These are phyloP conservation scores for Skeletonema potamos DNA, from an alignment of 108 stramenopile genomes.

Conservation along the genomic window DNA sequence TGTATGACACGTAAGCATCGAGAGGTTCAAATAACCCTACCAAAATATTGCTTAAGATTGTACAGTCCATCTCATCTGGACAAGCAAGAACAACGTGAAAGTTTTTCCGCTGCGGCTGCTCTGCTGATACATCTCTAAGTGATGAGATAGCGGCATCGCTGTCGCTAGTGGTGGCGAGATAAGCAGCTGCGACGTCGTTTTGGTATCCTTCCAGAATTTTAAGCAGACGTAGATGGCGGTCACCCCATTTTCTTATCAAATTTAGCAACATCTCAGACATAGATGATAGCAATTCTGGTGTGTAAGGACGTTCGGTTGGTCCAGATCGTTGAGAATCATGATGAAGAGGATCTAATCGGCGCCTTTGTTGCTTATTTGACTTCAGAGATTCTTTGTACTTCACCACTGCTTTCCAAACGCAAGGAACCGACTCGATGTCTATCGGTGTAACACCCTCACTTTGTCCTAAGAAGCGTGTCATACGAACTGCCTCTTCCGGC, in stretches of 20 bases:
- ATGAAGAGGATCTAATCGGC: slow-evolving; percentile 21
- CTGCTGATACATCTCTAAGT: neutral
- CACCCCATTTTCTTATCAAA: slow-evolving; percentile 36
- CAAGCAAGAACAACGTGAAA: slow-evolving; percentile 16
- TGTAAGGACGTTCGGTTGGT: slow-evolving; percentile 30
- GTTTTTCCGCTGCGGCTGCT: neutral
- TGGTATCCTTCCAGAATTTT: slow-evolving; percentile 17
- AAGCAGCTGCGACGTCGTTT: slow-evolving; percentile 12
- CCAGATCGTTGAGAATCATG: slow-evolving; percentile 28
- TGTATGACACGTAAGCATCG: slow-evolving; percentile 3
- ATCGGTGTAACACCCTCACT: slow-evolving; percentile 24
- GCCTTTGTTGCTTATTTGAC: neutral
- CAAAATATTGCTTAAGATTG: slow-evolving; percentile 20
- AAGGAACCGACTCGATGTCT: slow-evolving; percentile 22
- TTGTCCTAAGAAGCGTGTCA: slow-evolving; percentile 17
- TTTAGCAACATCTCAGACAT: slow-evolving; percentile 25
- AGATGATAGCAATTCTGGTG: slow-evolving; percentile 6
- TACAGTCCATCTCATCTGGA: slow-evolving; percentile 11
- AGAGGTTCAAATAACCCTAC: slow-evolving; percentile 30
- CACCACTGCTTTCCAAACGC: slow-evolving; percentile 32
- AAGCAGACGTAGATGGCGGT: slow-evolving; percentile 16
- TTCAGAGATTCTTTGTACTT: slow-evolving; percentile 17
- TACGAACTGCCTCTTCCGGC: slow-evolving; percentile 26
- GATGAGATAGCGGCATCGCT: neutral
- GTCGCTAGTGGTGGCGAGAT: neutral